Conservation (phyloP, 441 rosid species). For the Adansonia gregorii region DNA sequence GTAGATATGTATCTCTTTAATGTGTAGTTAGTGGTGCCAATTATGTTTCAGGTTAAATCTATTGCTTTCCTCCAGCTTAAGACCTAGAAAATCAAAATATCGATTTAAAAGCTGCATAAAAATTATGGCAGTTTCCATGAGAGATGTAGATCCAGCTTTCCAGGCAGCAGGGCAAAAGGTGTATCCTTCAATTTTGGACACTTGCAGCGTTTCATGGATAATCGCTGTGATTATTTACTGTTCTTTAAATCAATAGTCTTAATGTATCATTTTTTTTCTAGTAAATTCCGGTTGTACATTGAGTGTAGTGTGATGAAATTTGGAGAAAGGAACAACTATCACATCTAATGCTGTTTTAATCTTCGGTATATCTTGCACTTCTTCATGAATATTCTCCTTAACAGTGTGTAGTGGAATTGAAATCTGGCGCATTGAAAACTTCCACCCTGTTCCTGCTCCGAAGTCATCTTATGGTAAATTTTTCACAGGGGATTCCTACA, state of each 20-base stretch:
- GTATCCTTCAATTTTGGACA: constrained; percentile 65
- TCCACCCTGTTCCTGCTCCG: background rate
- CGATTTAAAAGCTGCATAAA: constrained; percentile 34
- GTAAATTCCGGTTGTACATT: background rate
- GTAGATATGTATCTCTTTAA: background rate
- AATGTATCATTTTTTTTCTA: background rate
- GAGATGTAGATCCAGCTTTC: constrained; percentile 93
- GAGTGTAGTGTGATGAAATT: no score
- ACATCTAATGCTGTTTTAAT: background rate
- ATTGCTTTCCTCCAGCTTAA: constrained; percentile 32
- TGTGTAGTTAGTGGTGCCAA: constrained; percentile 17
- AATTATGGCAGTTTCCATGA: constrained; percentile 85
- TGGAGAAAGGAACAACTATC: background rate
- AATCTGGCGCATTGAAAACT: background rate
- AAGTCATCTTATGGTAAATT: background rate
- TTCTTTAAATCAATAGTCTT: constrained; percentile 1
- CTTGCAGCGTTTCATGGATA: constrained; percentile 14
- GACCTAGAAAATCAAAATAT: constrained; percentile 37
- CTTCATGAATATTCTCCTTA: background rate
- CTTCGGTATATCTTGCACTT: background rate
- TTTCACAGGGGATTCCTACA: background rate
- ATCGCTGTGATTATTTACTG: background rate
- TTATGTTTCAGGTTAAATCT: constrained; percentile 46
- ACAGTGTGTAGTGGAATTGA: background rate
- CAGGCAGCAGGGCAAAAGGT: constrained; percentile 94